phyloP scores from a whole-genome alignment of 169 alveolate species.

The Plasmodium knowlesi region DNA sequence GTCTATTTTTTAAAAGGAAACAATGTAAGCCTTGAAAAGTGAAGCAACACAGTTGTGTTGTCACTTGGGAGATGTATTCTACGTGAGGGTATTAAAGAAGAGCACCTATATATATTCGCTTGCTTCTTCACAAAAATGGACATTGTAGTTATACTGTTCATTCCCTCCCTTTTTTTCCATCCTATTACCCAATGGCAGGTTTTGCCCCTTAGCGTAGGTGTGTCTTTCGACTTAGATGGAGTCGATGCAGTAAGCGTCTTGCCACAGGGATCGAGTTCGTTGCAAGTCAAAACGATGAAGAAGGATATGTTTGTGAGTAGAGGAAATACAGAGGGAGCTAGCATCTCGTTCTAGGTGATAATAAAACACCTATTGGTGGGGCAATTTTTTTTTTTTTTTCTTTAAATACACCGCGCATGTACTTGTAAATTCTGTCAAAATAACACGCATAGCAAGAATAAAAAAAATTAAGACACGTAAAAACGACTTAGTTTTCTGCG shows the following conservation, averaged over 20 bases:
- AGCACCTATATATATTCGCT: background rate
- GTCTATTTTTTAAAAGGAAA: conserved; percentile 75
- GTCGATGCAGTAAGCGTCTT: conserved; percentile 75
- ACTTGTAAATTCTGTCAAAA: background rate
- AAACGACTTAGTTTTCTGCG: background rate
- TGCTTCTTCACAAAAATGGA: background rate
- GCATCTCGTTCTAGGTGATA: conserved; percentile 61
- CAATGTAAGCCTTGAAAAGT: conserved; percentile 36
- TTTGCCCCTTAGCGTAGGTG: conserved; percentile 11
- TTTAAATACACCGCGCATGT: background rate
- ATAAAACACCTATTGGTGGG: background rate
- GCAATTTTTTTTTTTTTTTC: background rate
- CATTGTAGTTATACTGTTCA: background rate
- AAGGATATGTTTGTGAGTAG: conserved; percentile 76
- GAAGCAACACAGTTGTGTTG: background rate
- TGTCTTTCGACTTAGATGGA: conserved; percentile 15
- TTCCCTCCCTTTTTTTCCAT: background rate
- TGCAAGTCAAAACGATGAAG: conserved; percentile 76
- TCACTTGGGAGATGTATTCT: background rate
- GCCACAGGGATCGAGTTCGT: conserved; percentile 75
- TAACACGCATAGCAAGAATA: background rate
- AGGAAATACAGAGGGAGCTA: conserved; percentile 78
- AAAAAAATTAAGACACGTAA: background rate
- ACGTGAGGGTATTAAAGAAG: background rate
- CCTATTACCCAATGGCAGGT: conserved; percentile 42